phyloP scores from a whole-genome alignment of 2,329 filamentous ascomycete genomes.

The Chalaropsis ovoidea region DNA sequence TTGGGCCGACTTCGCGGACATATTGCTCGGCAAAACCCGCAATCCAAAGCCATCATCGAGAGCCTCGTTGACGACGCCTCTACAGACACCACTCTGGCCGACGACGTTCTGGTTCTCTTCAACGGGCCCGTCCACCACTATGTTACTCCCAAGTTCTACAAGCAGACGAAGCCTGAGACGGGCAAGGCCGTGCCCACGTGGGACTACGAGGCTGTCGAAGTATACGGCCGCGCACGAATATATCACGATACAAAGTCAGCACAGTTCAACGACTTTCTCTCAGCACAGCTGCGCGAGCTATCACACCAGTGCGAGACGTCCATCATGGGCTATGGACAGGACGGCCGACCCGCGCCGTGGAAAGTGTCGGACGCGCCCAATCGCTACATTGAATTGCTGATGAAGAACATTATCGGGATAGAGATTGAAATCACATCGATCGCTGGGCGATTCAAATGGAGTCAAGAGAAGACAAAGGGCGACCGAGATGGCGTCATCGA shows the following conservation, averaged over 20 bases:
- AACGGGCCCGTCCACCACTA: constrained; percentile 49
- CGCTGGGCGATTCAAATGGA: constrained; percentile 58
- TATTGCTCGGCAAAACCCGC: constrained; percentile 53
- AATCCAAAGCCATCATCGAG: constrained; percentile 51
- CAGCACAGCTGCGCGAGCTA: constrained; percentile 44
- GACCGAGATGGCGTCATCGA: constrained; percentile 48
- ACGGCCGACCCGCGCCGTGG: constrained; percentile 39
- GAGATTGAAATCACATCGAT: constrained; percentile 47
- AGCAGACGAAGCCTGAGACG: constrained; percentile 51
- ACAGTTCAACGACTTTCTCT: constrained; percentile 41
- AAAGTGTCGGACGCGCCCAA: constrained; percentile 47
- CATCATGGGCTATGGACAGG: constrained; percentile 46
- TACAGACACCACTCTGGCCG: constrained; percentile 33
- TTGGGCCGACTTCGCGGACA: constrained; percentile 48
- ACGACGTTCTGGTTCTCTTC: constrained; percentile 56
- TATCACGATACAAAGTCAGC: constrained; percentile 35
- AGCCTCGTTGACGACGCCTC: constrained; percentile 29
- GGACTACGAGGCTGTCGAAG: constrained; percentile 58
- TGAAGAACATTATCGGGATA: constrained; percentile 51
- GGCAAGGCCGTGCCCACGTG: constrained; percentile 61
- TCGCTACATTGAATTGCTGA: constrained; percentile 46
- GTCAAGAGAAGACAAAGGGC: constrained; percentile 45
- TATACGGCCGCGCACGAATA: constrained; percentile 48
- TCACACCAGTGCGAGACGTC: constrained; percentile 41
- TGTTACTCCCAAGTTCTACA: constrained; percentile 59